Evolutionary conservation across 1,139 yeast species (phyloP), one percentile per base, ranked within the genome.

Genomic region (Yarrowia galli): DNA sequence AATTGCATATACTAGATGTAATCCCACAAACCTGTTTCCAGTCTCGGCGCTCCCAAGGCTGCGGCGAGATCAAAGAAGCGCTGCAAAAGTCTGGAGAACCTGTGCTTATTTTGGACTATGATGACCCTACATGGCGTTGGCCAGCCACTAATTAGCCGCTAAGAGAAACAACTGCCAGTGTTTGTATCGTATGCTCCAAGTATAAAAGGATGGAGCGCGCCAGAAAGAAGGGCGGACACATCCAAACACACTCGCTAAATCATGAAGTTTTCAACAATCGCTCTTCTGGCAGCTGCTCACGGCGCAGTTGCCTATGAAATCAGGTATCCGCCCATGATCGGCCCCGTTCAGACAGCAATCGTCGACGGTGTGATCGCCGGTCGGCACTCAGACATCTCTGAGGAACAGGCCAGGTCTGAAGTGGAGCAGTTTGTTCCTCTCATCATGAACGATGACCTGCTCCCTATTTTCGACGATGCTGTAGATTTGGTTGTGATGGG

Each of bases 381-480:
- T 10, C 42, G 58, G 36, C 40, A 35, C 15, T 5, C 8, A 1
- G 43, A 35, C 13, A 20, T 51, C 3, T 43, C 58, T 10, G 20
- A 18, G 25, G 23, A 10, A 0, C 56, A 49, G 56, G 56, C 56
- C 10, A 6, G 2, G 18, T 18, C 43, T 8, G 58, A 51, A 18
- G 9, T 51, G 16, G 15, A 20, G 6, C 9, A 35, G 20, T 51
- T 51, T 22, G 28, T 51, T 20, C 58, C 58, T 15, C 58, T 51
- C 4, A 35, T 51, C 43, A n/a, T 51, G 58, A 36, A 51, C 43
- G 42, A 51, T 13, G 15, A 51, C 15, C 32, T 51, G 20, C 25
- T 35, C 5, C 58, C 58, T 22, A 13, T 35, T 28, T 35, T 51
- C 12, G 43, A 51, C 12, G 13, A 18, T 8, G 58, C 20, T 4